A percentile compares a stretch with the other conserved stretches of the same genome.
phyloP scores from a whole-genome alignment of 2,329 filamentous ascomycete species.

The Botrytis sinoallii region DNA sequence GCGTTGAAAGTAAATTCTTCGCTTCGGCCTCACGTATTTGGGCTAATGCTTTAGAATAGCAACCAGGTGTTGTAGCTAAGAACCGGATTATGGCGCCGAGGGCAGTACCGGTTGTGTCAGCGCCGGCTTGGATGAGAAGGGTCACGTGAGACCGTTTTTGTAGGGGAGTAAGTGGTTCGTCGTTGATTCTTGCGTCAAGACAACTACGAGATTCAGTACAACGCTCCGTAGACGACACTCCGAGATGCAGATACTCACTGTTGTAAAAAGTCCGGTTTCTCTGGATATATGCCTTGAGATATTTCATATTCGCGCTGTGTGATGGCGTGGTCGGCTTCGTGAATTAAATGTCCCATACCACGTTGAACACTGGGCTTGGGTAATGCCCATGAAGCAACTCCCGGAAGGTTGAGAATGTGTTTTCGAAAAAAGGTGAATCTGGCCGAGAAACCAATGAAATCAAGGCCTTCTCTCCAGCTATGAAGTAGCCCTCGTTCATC shows the following conservation, averaged over 20 bases:
- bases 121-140: slow-evolving; percentile 22
- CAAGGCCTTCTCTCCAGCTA: not conserved
- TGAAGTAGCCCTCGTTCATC: slow-evolving; percentile 40
- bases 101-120: slow-evolving; percentile 24
- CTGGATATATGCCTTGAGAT: not conserved
- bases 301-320: not conserved
- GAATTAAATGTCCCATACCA: slow-evolving; percentile 2
- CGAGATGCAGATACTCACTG: not conserved
- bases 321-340: not conserved
- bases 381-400: not conserved
- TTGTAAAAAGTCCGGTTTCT: slow-evolving; percentile 3
- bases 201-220: not conserved
- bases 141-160: slow-evolving; percentile 18
- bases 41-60: not conserved
- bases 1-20: not conserved
- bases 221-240: too few relatives aligned
- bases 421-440: slow-evolving; percentile 14
- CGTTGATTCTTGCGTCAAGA: slow-evolving; percentile 9
- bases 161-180: slow-evolving; percentile 6
- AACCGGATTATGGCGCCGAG: slow-evolving; percentile 15
- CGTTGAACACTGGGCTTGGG: not conserved
- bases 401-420: not conserved
- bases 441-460: not conserved
- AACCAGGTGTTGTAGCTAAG: not conserved
- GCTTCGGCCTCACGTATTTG: not conserved